phyloP scores from a whole-genome alignment of 192 early-diverging fungal genomes.

The Pilaira anomala region DNA sequence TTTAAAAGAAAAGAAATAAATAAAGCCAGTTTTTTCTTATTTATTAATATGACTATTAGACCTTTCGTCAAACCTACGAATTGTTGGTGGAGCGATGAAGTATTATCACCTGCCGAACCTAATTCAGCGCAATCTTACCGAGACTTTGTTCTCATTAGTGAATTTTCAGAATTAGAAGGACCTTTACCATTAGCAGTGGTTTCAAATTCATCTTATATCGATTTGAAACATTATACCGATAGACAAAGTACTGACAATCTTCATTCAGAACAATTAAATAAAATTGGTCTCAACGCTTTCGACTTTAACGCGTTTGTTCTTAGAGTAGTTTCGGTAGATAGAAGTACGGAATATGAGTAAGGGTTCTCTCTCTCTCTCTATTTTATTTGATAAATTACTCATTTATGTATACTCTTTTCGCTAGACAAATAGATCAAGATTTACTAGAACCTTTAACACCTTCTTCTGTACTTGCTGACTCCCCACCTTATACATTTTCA shows the following conservation, averaged over 20 bases:
- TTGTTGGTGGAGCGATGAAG: conserved; percentile 31
- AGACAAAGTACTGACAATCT: background rate
- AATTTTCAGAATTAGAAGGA: conserved; percentile 53
- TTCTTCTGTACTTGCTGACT: background rate
- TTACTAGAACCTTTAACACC: background rate
- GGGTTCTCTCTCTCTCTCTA: too few relatives aligned
- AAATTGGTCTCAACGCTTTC: conserved; percentile 30
- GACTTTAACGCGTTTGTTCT: conserved; percentile 52
- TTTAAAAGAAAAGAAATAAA: too few relatives aligned
- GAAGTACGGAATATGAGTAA: conserved; percentile 26
- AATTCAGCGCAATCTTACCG: conserved; percentile 15
- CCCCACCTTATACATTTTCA: conserved; percentile 25
- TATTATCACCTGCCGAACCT: conserved; percentile 3
- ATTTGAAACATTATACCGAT: conserved; percentile 21
- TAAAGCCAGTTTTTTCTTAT: too few relatives aligned
- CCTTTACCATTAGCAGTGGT: conserved; percentile 48
- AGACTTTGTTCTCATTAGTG: conserved; percentile 53
- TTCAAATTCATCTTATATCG: conserved; percentile 19
- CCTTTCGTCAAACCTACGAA: too few relatives aligned
- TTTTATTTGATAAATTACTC: background rate
- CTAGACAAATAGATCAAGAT: conserved; percentile 10
- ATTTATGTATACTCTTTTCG: background rate
- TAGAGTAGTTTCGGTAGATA: conserved; percentile 45
- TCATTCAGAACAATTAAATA: conserved; percentile 3
- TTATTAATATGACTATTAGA: too few relatives aligned